These are phyloP conservation scores for Starmera stellimalicola DNA, from an alignment of 1,139 yeast genomes.

Conservation along the genomic window DNA sequence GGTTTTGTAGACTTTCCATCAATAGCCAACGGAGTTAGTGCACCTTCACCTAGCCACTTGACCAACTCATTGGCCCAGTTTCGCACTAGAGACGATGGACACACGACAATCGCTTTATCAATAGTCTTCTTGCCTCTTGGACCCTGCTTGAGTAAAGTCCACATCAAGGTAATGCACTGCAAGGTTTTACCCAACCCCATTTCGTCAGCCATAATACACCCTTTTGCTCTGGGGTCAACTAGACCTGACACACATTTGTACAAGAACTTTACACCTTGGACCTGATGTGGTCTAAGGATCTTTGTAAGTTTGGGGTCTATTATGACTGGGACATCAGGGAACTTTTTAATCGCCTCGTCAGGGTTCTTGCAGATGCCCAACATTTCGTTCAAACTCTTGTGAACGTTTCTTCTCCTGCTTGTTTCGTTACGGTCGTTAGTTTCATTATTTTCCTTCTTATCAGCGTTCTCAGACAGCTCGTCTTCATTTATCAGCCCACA, in stretches of 20 bases:
- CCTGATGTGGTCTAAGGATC: slow-evolving; percentile 89
- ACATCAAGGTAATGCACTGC: slow-evolving; percentile 86
- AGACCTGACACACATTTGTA: slow-evolving; percentile 88
- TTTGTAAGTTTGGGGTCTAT: slow-evolving; percentile 85
- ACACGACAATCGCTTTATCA: slow-evolving; percentile 84
- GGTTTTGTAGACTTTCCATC: slow-evolving; percentile 79
- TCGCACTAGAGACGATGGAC: slow-evolving; percentile 89
- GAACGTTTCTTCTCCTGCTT: slow-evolving; percentile 30
- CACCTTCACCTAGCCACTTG: slow-evolving; percentile 94
- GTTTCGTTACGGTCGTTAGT: slow-evolving; percentile 14
- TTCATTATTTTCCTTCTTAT: slow-evolving; percentile 7
- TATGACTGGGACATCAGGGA: slow-evolving; percentile 89
- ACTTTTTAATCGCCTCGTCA: slow-evolving; percentile 37
- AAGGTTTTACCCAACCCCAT: slow-evolving; percentile 97
- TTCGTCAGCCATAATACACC: slow-evolving; percentile 99
- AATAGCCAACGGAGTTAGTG: slow-evolving; percentile 78
- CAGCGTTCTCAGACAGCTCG: slow-evolving; percentile 16
- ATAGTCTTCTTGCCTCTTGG: slow-evolving; percentile 84
- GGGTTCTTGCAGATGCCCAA: slow-evolving; percentile 58
- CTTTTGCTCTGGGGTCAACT: slow-evolving; percentile 78
- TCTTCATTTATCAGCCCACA: slow-evolving; percentile 14
- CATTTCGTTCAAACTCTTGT: slow-evolving; percentile 71
- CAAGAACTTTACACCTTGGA: slow-evolving; percentile 87
- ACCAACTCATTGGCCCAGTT: slow-evolving; percentile 97
- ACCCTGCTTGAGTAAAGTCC: slow-evolving; percentile 87